Evolutionary conservation across 257 asterid species (phyloP).

Genomic region (Solanum bulbocastanum): DNA sequence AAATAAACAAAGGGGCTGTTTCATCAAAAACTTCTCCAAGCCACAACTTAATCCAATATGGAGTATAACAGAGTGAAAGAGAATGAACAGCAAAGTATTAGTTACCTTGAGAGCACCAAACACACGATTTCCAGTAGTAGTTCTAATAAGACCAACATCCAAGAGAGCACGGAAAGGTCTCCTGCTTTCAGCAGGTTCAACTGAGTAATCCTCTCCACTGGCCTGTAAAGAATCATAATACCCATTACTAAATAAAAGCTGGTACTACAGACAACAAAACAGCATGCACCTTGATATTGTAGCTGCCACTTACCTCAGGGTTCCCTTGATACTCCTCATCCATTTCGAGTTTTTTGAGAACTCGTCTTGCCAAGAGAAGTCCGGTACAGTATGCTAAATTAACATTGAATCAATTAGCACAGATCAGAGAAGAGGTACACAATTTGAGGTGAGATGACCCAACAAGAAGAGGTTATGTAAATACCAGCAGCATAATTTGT

Average conservation of each 20-base stretch:
- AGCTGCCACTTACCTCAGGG: constrained; percentile 44
- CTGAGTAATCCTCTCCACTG: constrained; percentile 86
- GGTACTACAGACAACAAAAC: neutral
- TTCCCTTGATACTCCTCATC: constrained; percentile 76
- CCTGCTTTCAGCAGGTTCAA: constrained; percentile 76
- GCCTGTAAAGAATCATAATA: constrained; percentile 31
- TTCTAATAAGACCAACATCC: constrained; percentile 80
- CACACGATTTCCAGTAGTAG: constrained; percentile 86
- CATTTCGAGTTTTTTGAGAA: constrained; percentile 65
- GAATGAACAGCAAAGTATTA: neutral
- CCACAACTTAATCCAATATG: neutral
- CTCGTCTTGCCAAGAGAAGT: constrained; percentile 75
- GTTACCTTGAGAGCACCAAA: constrained; percentile 87
- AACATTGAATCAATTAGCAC: neutral
- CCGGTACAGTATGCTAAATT: constrained; percentile 83
- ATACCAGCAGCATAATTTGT: constrained; percentile 83
- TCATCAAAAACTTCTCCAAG: neutral
- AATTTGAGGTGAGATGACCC: neutral
- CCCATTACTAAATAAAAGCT: neutral
- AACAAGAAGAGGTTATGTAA: neutral
- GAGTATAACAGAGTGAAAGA: neutral
- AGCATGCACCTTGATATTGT: neutral
- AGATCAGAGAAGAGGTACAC: neutral
- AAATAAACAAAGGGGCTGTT: neutral
- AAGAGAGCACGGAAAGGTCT: constrained; percentile 96